Conservation (phyloP, 805 yeast species). For the Candida broadrunensis region DNA sequence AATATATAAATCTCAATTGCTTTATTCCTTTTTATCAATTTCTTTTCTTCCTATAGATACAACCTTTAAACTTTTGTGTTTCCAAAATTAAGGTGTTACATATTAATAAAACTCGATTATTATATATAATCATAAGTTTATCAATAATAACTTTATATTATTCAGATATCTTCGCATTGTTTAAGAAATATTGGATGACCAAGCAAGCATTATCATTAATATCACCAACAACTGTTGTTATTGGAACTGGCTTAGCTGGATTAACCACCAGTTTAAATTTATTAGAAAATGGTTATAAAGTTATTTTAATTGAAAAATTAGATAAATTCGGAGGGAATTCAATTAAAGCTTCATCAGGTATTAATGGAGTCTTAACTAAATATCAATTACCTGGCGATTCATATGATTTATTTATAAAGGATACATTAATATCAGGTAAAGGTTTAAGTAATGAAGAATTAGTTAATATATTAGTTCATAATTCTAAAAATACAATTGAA, state of each 20-base stretch:
- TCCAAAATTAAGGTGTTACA: background rate
- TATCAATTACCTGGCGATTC: conserved; percentile 26
- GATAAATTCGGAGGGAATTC: conserved; percentile 56
- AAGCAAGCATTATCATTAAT: background rate
- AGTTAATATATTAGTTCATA: conserved; percentile 20
- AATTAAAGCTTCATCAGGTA: conserved; percentile 60
- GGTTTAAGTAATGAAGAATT: conserved; percentile 21
- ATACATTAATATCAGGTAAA: conserved; percentile 33
- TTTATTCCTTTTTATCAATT: no score
- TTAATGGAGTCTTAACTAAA: conserved; percentile 41
- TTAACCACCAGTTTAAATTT: conserved; percentile 42
- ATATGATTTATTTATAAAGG: conserved; percentile 20
- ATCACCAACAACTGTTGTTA: conserved; percentile 24
- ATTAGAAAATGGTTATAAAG: conserved; percentile 32
- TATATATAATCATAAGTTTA: background rate
- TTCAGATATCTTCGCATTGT: background rate
- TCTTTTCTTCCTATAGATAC: no score
- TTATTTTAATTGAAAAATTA: conserved; percentile 48
- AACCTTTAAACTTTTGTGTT: no score
- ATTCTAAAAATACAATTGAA: conserved; percentile 27
- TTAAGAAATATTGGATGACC: background rate
- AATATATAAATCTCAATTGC: no score
- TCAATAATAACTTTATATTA: background rate
- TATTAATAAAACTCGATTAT: background rate
- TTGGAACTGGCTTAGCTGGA: conserved; percentile 61